Conservation (phyloP, 805 yeast species). For the Candida wancherniae region DNA sequence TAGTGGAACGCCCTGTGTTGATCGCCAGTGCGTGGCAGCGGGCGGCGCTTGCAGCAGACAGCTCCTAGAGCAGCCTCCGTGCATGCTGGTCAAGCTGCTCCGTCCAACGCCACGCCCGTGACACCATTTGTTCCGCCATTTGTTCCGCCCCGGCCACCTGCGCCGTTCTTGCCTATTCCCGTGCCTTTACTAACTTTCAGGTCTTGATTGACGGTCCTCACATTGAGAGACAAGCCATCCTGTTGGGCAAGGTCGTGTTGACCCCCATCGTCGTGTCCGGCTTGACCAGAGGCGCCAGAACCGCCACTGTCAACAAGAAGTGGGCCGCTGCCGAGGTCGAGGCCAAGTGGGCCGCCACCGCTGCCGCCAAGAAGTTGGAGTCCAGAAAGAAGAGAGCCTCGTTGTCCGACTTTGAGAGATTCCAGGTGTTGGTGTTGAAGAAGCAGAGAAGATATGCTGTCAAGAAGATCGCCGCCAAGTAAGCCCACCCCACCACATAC, state of each 20-base stretch:
- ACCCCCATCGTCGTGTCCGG: constrained; percentile 84
- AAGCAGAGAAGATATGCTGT: constrained; percentile 95
- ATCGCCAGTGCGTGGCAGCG: too few relatives aligned
- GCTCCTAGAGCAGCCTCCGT: too few relatives aligned
- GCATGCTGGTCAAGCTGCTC: too few relatives aligned
- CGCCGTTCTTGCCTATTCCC: too few relatives aligned
- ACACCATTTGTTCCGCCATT: too few relatives aligned
- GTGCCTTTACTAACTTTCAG: too few relatives aligned
- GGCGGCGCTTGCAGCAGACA: too few relatives aligned
- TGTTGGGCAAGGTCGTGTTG: constrained; percentile 83
- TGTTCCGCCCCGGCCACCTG: too few relatives aligned
- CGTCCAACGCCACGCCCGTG: too few relatives aligned
- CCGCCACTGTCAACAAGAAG: constrained; percentile 81
- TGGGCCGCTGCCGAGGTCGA: constrained; percentile 88
- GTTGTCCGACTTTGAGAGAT: constrained; percentile 97
- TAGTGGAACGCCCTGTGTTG: too few relatives aligned
- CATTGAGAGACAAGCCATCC: constrained; percentile 88
- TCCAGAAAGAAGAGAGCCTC: constrained; percentile 89
- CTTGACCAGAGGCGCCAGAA: constrained; percentile 93
- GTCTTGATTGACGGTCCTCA: constrained; percentile 96
- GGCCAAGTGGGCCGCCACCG: constrained; percentile 85
- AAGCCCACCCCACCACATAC: constrained; percentile 28
- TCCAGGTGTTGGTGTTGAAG: constrained; percentile 96
- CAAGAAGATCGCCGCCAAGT: constrained; percentile 94
- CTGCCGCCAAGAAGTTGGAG: constrained; percentile 99